A percentile compares a stretch with the other conserved stretches of the same genome.
phyloP scores from a whole-genome alignment of 2,329 filamentous ascomycete species.

The Huntiella omanensis region DNA sequence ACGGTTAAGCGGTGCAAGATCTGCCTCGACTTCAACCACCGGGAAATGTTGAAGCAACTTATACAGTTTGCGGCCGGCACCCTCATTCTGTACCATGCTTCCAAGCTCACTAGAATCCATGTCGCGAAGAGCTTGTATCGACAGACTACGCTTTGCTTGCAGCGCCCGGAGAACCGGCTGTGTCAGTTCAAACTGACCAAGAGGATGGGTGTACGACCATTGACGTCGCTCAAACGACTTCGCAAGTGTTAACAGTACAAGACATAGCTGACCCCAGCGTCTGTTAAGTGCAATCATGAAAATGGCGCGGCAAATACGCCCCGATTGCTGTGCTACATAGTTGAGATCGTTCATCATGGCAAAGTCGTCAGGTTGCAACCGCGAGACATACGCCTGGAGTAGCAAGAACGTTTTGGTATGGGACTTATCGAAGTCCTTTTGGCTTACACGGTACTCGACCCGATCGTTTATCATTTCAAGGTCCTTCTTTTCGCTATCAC shows the following conservation, averaged over 20 bases:
- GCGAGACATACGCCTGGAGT: constrained; percentile 83
- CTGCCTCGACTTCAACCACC: constrained; percentile 72
- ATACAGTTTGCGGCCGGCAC: constrained; percentile 64
- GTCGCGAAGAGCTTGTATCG: constrained; percentile 70
- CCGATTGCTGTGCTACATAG: constrained; percentile 90
- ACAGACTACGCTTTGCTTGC: constrained; percentile 57
- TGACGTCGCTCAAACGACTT: constrained; percentile 95
- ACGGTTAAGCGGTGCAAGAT: constrained; percentile 87
- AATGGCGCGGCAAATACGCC: constrained; percentile 78
- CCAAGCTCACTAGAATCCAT: constrained; percentile 91
- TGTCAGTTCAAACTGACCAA: constrained; percentile 86
- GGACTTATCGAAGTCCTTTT: constrained; percentile 45
- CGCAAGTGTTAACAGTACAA: constrained; percentile 75
- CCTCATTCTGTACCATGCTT: constrained; percentile 72
- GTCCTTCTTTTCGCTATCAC: constrained; percentile 80
- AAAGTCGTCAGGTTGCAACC: constrained; percentile 78
- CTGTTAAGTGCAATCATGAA: constrained; percentile 97
- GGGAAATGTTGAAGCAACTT: constrained; percentile 81
- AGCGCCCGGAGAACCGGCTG: constrained; percentile 67
- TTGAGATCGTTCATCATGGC: constrained; percentile 79
- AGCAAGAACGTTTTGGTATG: constrained; percentile 93
- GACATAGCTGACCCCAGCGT: constrained; percentile 87
- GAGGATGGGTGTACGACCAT: constrained; percentile 87
- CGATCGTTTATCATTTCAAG: constrained; percentile 54
- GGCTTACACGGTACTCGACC: neutral